Evolutionary conservation across 2,329 filamentous ascomycete genomes (phyloP).

Genomic region (Aspergillus thermomutatus): DNA sequence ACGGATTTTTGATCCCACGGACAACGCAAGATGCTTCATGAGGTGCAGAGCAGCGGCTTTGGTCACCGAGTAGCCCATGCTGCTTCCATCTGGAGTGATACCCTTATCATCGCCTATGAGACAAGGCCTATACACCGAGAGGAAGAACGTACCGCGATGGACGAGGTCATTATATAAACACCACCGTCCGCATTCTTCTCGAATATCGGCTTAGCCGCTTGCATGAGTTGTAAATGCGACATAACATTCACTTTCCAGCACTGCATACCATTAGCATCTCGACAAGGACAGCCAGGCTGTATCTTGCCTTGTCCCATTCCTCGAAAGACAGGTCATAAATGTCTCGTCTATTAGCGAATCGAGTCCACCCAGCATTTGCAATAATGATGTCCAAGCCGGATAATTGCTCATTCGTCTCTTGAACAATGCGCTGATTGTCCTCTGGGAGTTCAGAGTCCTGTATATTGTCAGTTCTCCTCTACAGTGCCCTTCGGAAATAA

Average conservation of each 20-base stretch:
- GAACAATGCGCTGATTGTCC: neutral
- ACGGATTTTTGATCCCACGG: constrained; percentile 51
- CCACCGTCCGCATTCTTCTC: constrained; percentile 55
- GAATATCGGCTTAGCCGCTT: constrained; percentile 51
- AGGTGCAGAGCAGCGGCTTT: constrained; percentile 65
- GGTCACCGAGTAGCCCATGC: constrained; percentile 64
- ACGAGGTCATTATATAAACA: constrained; percentile 53
- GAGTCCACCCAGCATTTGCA: neutral
- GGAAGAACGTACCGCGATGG: neutral
- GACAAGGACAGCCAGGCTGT: neutral
- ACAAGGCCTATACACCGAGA: too few relatives aligned
- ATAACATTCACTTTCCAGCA: constrained; percentile 54
- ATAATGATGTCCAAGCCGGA: neutral
- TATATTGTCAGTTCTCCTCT: neutral
- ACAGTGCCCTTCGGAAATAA: neutral
- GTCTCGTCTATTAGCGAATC: neutral
- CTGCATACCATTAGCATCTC: neutral
- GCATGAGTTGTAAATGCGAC: constrained; percentile 45
- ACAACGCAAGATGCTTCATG: constrained; percentile 49
- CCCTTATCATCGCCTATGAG: neutral
- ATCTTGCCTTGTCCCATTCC: neutral
- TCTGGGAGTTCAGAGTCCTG: neutral
- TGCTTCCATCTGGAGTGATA: constrained; percentile 60
- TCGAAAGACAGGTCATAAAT: neutral
- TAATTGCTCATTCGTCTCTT: neutral